Evolutionary conservation across 306 rosid genomes (phyloP).

Genomic region (Purshia tridentata): DNA sequence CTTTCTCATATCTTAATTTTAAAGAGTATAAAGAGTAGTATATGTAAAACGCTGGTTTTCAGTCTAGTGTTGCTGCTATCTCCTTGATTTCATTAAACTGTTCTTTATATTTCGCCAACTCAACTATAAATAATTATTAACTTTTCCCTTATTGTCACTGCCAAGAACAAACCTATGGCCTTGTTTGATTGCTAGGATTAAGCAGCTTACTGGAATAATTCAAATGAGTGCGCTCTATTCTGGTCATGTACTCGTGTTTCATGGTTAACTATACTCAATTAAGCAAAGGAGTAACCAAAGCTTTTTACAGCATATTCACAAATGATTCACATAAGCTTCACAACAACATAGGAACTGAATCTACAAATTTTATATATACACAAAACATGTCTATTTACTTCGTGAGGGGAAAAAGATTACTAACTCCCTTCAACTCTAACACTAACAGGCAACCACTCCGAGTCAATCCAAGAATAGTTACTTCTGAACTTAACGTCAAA

Average conservation of each 20-base stretch:
- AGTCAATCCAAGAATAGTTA: background rate
- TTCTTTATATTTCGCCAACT: background rate
- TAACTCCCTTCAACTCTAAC: background rate
- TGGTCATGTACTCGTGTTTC: too few species aligned
- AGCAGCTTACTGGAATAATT: too few species aligned
- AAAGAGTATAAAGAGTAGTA: background rate
- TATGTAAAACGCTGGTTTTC: background rate
- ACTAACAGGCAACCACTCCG: background rate
- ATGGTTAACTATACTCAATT: too few species aligned
- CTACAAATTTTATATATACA: background rate
- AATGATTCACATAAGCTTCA: background rate
- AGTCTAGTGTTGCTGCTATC: too few species aligned
- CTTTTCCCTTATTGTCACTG: too few species aligned
- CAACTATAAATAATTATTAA: too few species aligned
- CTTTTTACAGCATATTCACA: background rate
- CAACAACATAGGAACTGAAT: background rate
- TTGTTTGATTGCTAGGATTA: too few species aligned
- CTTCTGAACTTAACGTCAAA: background rate
- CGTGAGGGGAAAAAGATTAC: background rate
- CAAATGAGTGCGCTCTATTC: too few species aligned
- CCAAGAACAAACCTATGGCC: too few species aligned
- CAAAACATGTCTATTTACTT: slow-evolving; percentile 1
- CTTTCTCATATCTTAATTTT: background rate
- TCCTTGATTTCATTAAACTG: background rate
- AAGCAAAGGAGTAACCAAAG: background rate